Evolutionary conservation across 2,329 filamentous ascomycete species (phyloP), one percentile per base, ranked within the genome.

Genomic region (Chalara sp.): DNA sequence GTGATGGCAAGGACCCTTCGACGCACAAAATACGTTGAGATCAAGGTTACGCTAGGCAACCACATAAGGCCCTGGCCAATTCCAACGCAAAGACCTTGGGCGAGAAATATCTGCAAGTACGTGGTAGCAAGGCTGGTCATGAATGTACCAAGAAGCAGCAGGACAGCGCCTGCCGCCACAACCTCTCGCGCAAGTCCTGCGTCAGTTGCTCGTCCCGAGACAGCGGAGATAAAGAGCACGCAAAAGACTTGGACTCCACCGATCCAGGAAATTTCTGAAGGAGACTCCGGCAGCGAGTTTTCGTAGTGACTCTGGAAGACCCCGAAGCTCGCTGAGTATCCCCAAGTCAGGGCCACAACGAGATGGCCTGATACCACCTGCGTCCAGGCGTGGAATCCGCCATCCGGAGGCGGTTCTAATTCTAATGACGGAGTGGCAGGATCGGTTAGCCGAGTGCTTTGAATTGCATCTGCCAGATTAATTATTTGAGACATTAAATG

Each of bases 311-410:
- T 11, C 13, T 39, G 10, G 13, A 39, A 39, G 35, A 39, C 10
- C 13, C 35, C 35, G 10, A 10, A 39, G 35, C 10, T 11, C 10
- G 10, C 35, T 11, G 13, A 11, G 37, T 61, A 53, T 3, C 62
- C 62, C 64, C 67, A 60, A 4, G 63, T 61, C 47, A 65, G 63
- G 35, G 65, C 58, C 10, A 61, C 51, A 6, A 63, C 47, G 28
- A 66, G 46, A 45, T 65, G 62, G 7, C 56, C 58, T 1, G 53
- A 56, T n/a, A 63, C 33, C 5, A 63, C 65, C 47, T 66, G 61
- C 4, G 60, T 39, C 65, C 65, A 68, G n/a, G 31, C 21, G 21
- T 21, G 21, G 21, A 21, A 21, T 21, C 21, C 21, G 21, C 21
- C 21, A 21, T 21, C 21, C 21, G 21, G 21, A 21, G 21, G 21